phyloP scores from a whole-genome alignment of 116 monocot species.

The Phalaenopsis hybrid region DNA sequence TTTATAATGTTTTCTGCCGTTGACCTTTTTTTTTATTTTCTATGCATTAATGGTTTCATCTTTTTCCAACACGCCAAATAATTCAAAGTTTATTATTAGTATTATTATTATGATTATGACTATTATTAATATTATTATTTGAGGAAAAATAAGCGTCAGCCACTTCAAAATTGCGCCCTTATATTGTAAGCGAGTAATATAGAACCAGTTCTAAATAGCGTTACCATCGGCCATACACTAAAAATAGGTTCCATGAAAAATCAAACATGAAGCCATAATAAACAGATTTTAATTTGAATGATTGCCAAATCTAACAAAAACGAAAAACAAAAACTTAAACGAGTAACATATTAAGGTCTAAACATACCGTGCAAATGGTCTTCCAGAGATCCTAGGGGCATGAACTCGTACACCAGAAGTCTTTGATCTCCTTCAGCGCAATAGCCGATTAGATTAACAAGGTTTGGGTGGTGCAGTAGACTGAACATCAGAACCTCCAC shows the following conservation, averaged over 20 bases:
- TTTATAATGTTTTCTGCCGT: no score
- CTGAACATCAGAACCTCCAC: constrained; percentile 77
- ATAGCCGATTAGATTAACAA: constrained; percentile 34
- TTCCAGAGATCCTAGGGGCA: constrained; percentile 20
- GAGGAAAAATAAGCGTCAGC: no score
- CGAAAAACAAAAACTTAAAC: neutral
- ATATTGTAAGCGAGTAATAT: no score
- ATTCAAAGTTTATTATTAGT: no score
- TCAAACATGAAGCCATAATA: neutral
- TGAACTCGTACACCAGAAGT: neutral
- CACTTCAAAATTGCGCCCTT: no score
- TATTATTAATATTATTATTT: no score
- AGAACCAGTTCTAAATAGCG: no score
- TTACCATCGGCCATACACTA: no score
- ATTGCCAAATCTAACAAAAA: neutral
- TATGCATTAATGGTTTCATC: no score
- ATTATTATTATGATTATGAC: no score
- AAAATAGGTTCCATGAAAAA: neutral
- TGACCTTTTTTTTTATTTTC: no score
- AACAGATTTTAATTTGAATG: neutral
- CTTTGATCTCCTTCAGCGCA: neutral
- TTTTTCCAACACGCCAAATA: no score
- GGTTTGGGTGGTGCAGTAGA: constrained; percentile 62
- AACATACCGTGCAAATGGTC: constrained; percentile 19
- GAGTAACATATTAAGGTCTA: neutral